Base-by-base conservation (phyloP, 1,284 basidiomycete genomes). In the Vanrija sp. region DNA sequence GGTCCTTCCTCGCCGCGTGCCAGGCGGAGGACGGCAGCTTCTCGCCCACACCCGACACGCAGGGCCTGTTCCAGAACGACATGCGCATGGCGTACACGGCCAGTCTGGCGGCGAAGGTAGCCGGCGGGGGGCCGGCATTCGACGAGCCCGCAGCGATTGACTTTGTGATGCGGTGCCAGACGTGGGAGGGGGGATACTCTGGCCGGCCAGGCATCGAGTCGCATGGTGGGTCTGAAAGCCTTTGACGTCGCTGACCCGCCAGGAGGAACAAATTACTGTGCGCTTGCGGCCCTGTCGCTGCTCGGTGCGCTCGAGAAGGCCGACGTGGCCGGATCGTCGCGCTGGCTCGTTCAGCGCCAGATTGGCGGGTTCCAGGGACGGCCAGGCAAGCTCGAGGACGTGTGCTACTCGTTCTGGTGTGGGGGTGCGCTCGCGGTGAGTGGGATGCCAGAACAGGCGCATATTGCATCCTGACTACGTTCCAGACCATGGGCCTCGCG, bases 371-470 rank as follows among this genome's bases (percentile, higher is more conserved):
- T 93, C 68, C 80, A 85, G 62, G 92, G 92, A 1, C 81, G 92
- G 14, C 90, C 89, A 3, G 85, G 84, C 54, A 97, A 97, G 74
- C 78, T 82, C 5, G 83, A 86, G 12, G 92, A 97, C 65, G 88
- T 91, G 1, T 97, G 92, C 72, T 97, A 97, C 73, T 89, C 88
- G 61, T 96, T 95, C 72, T 97, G 92, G 93, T 89, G 88, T 62
- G 86, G 88, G 3, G 91, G 85, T 5, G 81, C 87, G 1, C 72
- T 95, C 7, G 76, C 82, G 62, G 89, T 91, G 60, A 59, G 81
- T 72, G 10, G 31, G 15, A 15, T 31, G 6, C 20, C 7, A 3
- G 4, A 19, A 10, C 10, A 25, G 6, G 4, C 6, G 18, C 22
- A 16, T n/a, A 16, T 27, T 25, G 8, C 16, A 8, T 15, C 3